These are phyloP conservation scores for Saitoella complicata DNA, from an alignment of 805 yeast genomes.

Conservation along the genomic window DNA sequence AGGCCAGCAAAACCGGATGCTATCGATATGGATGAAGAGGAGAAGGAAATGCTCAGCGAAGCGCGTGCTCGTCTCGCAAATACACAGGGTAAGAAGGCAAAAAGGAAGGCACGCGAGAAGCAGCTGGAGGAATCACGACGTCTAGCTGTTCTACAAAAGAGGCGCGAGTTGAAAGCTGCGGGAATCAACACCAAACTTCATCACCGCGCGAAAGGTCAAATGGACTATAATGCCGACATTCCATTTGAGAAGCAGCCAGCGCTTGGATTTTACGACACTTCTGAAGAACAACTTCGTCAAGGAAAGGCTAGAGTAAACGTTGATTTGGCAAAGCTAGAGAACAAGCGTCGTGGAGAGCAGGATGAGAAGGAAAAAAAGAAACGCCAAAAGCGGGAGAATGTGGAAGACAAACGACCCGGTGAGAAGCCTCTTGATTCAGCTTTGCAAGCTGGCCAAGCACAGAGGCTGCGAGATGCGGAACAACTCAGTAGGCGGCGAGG, in stretches of 20 bases:
- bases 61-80: constrained; percentile 84
- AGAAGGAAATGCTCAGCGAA: constrained; percentile 82
- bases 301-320: not conserved
- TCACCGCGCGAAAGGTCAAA: constrained; percentile 20
- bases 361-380: constrained; percentile 13
- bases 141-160: constrained; percentile 57
- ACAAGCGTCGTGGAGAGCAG: constrained; percentile 9
- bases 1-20: constrained; percentile 69
- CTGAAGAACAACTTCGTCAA: constrained; percentile 31
- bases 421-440: too few relatives aligned
- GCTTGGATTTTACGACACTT: constrained; percentile 50
- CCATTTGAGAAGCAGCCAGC: constrained; percentile 61
- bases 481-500: constrained; percentile 25
- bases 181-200: constrained; percentile 33
- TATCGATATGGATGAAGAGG: constrained; percentile 70
- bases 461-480: constrained; percentile 13
- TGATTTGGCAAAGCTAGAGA: not conserved
- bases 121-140: constrained; percentile 64
- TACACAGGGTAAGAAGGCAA: constrained; percentile 89
- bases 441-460: too few relatives aligned
- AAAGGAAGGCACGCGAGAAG: constrained; percentile 73
- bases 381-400: not conserved
- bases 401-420: not conserved
- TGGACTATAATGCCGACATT: constrained; percentile 72
- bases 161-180: constrained; percentile 68